phyloP scores from a whole-genome alignment of 352 stramenopile genomes.

The Phytopythium mirpurense region DNA sequence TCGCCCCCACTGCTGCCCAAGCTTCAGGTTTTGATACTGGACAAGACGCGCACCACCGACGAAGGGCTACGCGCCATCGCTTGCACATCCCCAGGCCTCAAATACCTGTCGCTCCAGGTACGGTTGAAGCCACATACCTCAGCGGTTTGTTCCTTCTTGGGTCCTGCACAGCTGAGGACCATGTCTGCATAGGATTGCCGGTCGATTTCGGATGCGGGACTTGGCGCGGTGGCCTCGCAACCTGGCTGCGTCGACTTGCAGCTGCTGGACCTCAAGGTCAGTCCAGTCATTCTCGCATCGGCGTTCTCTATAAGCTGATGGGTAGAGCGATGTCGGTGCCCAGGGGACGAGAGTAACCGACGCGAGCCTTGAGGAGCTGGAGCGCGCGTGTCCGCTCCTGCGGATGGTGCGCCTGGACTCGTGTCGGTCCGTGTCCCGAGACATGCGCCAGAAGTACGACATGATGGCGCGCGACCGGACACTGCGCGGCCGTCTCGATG shows the following conservation, averaged over 20 bases:
- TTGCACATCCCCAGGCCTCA: slow-evolving; percentile 24
- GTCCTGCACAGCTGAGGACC: background rate
- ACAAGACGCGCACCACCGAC: slow-evolving; percentile 50
- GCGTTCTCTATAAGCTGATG: background rate
- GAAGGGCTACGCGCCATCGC: slow-evolving; percentile 32
- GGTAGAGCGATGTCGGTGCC: background rate
- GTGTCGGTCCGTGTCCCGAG: slow-evolving; percentile 56
- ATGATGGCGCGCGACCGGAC: slow-evolving; percentile 15
- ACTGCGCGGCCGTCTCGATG: slow-evolving; percentile 14
- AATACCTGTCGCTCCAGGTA: slow-evolving; percentile 68
- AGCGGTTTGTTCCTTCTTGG: background rate
- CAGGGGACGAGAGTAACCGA: slow-evolving; percentile 56
- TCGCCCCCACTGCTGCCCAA: slow-evolving; percentile 15
- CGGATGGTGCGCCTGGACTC: slow-evolving; percentile 64
- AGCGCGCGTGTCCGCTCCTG: slow-evolving; percentile 30
- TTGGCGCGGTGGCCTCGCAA: slow-evolving; percentile 26
- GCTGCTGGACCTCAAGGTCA: slow-evolving; percentile 62
- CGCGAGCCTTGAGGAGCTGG: slow-evolving; percentile 28
- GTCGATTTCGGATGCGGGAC: slow-evolving; percentile 34
- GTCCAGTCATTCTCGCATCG: background rate
- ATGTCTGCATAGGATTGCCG: slow-evolving; percentile 40
- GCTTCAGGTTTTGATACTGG: slow-evolving; percentile 59
- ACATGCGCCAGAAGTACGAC: slow-evolving; percentile 36
- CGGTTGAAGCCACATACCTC: too few relatives aligned
- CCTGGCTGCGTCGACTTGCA: slow-evolving; percentile 30